These are phyloP conservation scores for Leccinum pachyderme DNA, from an alignment of 1,284 basidiomycete species.

Conservation along the genomic window DNA sequence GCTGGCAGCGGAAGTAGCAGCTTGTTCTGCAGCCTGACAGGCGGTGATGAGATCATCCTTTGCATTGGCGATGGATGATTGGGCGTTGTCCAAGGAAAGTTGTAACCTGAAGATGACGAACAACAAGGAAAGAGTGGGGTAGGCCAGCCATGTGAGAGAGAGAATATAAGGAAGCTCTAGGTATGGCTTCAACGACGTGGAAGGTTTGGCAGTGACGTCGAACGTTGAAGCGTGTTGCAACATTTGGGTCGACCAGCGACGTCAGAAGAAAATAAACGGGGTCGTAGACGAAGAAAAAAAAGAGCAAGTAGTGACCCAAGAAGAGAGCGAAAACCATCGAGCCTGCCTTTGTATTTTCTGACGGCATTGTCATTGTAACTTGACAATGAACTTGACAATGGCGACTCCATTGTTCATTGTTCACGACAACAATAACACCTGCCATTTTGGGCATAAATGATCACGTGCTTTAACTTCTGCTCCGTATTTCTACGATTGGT, in stretches of 20 bases:
- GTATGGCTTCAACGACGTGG: slow-evolving; percentile 71
- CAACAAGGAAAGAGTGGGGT: slow-evolving; percentile 81
- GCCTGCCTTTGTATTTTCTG: slow-evolving; percentile 25
- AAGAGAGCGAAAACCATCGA: slow-evolving; percentile 9
- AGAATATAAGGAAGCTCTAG: slow-evolving; percentile 80
- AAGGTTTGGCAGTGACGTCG: slow-evolving; percentile 39
- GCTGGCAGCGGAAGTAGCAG: slow-evolving; percentile 79
- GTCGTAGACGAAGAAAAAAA: slow-evolving; percentile 29
- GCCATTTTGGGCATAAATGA: slow-evolving; percentile 15
- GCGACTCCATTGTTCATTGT: slow-evolving; percentile 37
- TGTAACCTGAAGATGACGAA: slow-evolving; percentile 84
- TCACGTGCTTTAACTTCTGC: background rate
- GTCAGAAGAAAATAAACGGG: slow-evolving; percentile 18
- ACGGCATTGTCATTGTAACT: background rate
- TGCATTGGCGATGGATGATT: slow-evolving; percentile 65
- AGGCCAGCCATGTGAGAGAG: slow-evolving; percentile 82
- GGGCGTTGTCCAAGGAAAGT: slow-evolving; percentile 67
- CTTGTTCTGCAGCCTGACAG: slow-evolving; percentile 80
- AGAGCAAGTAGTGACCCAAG: slow-evolving; percentile 12
- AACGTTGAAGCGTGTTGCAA: slow-evolving; percentile 33
- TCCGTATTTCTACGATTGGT: background rate
- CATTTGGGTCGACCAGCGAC: slow-evolving; percentile 53
- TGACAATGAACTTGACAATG: background rate
- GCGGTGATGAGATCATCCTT: slow-evolving; percentile 74
- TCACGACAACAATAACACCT: slow-evolving; percentile 31